Evolutionary conservation across 352 stramenopile genomes (phyloP), one percentile per base, ranked within the genome.

Genomic region (Pythium chondricola): DNA sequence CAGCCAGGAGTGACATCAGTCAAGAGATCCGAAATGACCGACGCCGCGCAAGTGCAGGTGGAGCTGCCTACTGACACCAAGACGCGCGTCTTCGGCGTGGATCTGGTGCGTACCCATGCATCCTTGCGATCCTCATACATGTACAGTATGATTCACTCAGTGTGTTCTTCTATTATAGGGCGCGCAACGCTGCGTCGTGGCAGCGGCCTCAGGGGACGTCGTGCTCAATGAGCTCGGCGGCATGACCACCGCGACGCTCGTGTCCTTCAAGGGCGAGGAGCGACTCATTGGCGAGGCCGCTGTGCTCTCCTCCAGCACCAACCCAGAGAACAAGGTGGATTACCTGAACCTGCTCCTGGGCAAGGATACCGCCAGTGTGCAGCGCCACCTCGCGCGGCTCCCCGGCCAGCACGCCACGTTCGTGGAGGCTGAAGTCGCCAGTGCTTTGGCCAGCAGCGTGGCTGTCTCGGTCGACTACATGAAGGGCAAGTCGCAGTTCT

Each of bases 201-300:
- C 82, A 22, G 70, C 73, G 43, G 69, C 56, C 56, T 71, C 63
- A 2, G 83, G 83, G 41, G 85, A 93, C 31, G 82, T 94, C 25
- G 75, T 95, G 59, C 76, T 93, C 29, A 95, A 94, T 46, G 84
- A 95, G 61, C 77, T 96, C 8, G 86, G 86, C 31, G 74, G 68
- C 37, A 90, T 95, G 74, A 93, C 83, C 26, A 92, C 81, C 3
- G 81, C 84, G 24, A 89, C 78, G 27, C 63, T 95, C 17, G 80
- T 95, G 48, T 81, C 83, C n/a, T 95, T 95, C 50, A 94, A 91
- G 47, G 74, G 75, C 43, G 69, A 88, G 42, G 83, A 95, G 65
- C 69, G 84, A 1, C 72, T 93, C 16, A 61, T 95, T 24, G 86
- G 86, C 35, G 84, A 96, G 54, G 66, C 79, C 5, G 84, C 82